Conservation (phyloP, 257 asterid genomes). For the Solanum chmielewskii region DNA sequence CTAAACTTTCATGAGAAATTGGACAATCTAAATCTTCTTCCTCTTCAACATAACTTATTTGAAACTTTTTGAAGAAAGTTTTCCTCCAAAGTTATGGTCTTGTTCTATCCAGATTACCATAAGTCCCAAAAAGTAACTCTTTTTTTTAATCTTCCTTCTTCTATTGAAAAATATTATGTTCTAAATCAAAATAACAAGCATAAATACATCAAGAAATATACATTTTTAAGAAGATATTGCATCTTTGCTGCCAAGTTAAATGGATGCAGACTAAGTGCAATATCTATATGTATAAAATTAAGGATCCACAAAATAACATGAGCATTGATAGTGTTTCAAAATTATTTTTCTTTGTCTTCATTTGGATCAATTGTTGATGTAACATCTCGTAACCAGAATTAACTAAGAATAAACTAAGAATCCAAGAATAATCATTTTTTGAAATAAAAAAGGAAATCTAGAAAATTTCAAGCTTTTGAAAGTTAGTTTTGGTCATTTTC, state of each 20-base stretch:
- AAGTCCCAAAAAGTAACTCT: neutral
- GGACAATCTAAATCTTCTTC: neutral
- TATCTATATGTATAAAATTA: too few species aligned
- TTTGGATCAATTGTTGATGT: neutral
- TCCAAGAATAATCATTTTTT: too few species aligned
- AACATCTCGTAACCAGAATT: too few species aligned
- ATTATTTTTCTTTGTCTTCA: too few species aligned
- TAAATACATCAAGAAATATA: too few species aligned
- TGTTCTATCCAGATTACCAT: neutral
- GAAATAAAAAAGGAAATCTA: too few species aligned
- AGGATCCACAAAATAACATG: too few species aligned
- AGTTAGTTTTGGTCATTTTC: too few species aligned
- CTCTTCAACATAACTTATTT: neutral
- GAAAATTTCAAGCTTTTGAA: too few species aligned
- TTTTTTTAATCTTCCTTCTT: neutral
- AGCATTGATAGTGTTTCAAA: too few species aligned
- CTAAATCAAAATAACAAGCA: neutral
- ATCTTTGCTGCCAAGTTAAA: neutral
- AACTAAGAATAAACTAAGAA: too few species aligned
- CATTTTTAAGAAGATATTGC: neutral
- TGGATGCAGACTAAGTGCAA: neutral
- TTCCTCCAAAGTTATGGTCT: too few species aligned
- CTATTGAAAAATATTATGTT: neutral
- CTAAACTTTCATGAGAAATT: neutral
- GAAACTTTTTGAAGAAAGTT: neutral